Evolutionary conservation across 2,329 filamentous ascomycete species (phyloP).

Genomic region (Sporothrix dimorphospora): DNA sequence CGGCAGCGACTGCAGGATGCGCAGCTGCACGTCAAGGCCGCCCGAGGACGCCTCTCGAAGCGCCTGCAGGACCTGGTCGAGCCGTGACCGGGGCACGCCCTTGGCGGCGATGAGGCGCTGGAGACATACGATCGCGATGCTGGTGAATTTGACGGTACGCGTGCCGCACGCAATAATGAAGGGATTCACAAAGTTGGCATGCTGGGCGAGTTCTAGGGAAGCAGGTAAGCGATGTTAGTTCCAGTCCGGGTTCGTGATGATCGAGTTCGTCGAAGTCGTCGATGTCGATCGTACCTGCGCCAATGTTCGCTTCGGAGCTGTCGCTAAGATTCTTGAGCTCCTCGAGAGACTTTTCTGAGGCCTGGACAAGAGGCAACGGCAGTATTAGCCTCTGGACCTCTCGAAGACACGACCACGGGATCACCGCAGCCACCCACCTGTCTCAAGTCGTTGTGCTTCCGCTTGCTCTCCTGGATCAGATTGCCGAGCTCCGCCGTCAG

Average conservation of each 20-base stretch:
- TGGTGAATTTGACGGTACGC: slow-evolving; percentile 86
- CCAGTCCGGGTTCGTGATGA: not conserved
- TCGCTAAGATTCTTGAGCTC: slow-evolving; percentile 78
- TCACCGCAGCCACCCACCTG: slow-evolving; percentile 54
- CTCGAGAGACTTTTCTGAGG: slow-evolving; percentile 89
- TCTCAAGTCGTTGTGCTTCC: slow-evolving; percentile 88
- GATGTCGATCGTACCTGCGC: slow-evolving; percentile 57
- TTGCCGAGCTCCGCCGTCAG: slow-evolving; percentile 85
- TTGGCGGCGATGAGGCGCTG: slow-evolving; percentile 84
- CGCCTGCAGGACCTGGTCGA: slow-evolving; percentile 86
- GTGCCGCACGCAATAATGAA: slow-evolving; percentile 93
- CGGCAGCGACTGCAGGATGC: slow-evolving; percentile 90
- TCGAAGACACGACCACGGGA: not conserved
- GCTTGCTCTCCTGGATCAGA: slow-evolving; percentile 92
- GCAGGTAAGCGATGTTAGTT: not conserved
- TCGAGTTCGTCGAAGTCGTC: not conserved
- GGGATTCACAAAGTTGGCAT: slow-evolving; percentile 83
- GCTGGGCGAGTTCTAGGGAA: slow-evolving; percentile 75
- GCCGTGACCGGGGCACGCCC: slow-evolving; percentile 75
- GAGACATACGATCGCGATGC: slow-evolving; percentile 83
- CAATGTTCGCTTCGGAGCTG: slow-evolving; percentile 75
- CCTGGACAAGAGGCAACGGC: slow-evolving; percentile 52
- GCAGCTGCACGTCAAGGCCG: slow-evolving; percentile 86
- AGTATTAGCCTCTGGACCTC: not conserved
- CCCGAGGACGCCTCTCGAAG: slow-evolving; percentile 83